These are phyloP conservation scores for Penicillium sp. DNA, from an alignment of 2,329 filamentous ascomycete genomes.

Conservation along the genomic window DNA sequence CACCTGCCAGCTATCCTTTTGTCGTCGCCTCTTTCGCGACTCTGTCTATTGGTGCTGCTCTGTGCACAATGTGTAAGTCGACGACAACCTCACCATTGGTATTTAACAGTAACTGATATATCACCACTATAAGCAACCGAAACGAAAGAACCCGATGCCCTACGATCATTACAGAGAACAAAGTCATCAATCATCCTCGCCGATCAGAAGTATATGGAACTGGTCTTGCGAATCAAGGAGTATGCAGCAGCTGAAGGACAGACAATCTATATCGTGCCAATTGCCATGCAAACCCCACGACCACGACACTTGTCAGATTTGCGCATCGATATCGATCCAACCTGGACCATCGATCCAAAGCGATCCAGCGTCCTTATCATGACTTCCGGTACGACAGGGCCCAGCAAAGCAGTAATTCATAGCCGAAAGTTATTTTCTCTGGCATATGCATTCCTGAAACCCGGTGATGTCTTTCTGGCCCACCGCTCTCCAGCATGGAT, in stretches of 20 bases:
- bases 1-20: neutral
- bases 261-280: neutral
- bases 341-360: no score
- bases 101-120: neutral
- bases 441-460: neutral
- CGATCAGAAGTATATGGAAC: neutral
- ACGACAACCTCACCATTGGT: neutral
- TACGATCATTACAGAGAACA: neutral
- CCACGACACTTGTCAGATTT: neutral
- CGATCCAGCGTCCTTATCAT: no score
- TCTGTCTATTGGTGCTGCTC: neutral
- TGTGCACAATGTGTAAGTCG: neutral
- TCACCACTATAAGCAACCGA: neutral
- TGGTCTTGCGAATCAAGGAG: neutral
- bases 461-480: neutral
- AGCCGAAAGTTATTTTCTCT: neutral
- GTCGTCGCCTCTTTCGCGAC: neutral
- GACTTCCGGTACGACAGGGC: no score
- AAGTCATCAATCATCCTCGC: neutral
- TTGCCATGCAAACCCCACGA: neutral
- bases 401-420: neutral
- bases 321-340: neutral
- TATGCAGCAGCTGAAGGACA: neutral
- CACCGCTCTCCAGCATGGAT: neutral
- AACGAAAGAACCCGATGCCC: neutral